These are phyloP conservation scores for Plasmopara halstedii DNA, from an alignment of 352 stramenopile genomes.

Conservation along the genomic window DNA sequence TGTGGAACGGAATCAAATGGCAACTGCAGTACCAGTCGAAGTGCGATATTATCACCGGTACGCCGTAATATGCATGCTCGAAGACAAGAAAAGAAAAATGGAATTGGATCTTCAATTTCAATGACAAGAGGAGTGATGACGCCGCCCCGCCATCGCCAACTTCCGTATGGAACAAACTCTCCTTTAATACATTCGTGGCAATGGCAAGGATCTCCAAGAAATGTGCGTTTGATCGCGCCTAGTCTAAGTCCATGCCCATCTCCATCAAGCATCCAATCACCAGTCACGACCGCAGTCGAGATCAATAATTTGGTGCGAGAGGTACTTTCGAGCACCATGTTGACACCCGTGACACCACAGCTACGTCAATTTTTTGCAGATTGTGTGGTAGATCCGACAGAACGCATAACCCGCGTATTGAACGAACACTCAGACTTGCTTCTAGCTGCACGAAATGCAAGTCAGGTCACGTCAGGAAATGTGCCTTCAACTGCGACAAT, in stretches of 20 bases:
- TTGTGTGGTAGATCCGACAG: constrained; percentile 44
- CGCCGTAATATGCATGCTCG: constrained; percentile 30
- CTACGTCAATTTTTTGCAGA: constrained; percentile 56
- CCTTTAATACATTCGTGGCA: constrained; percentile 49
- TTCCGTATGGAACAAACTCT: constrained; percentile 15
- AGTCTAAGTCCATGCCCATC: constrained; percentile 31
- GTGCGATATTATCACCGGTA: constrained; percentile 26
- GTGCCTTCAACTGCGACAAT: constrained; percentile 9
- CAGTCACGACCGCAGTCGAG: constrained; percentile 71
- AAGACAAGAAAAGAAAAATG: constrained; percentile 24
- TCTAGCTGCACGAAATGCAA: constrained; percentile 25
- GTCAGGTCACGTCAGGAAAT: constrained; percentile 6
- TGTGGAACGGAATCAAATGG: constrained; percentile 13
- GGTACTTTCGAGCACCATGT: constrained; percentile 30
- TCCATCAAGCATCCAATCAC: constrained; percentile 48
- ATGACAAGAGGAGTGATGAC: constrained; percentile 26
- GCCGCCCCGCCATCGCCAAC: constrained; percentile 26
- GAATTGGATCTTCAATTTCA: constrained; percentile 1
- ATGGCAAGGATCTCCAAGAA: constrained; percentile 48
- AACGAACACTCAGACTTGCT: constrained; percentile 43
- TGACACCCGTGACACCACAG: constrained; percentile 31
- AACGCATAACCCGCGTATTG: constrained; percentile 45
- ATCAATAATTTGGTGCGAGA: constrained; percentile 80
- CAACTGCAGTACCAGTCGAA: constrained; percentile 6
- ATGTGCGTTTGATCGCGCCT: constrained; percentile 4